These are phyloP conservation scores for Larix kaempferi DNA, from an alignment of 75 land plant species.

Conservation along the genomic window DNA sequence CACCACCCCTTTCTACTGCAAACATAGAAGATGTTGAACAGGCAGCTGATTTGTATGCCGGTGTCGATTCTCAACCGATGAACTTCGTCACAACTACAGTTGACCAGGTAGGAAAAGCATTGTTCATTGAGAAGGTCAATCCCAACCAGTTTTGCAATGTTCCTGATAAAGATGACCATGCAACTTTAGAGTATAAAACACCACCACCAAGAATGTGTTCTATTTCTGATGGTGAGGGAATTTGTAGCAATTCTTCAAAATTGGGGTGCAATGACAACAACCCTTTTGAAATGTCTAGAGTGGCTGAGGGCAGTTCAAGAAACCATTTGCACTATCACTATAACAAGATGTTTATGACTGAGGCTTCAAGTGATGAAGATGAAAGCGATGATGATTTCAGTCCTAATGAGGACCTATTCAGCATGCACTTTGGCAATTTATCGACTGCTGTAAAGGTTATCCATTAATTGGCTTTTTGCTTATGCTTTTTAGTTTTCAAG, in stretches of 20 bases:
- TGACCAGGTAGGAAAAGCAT: too few relatives aligned
- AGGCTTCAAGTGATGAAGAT: conserved; percentile 24
- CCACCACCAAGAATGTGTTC: not conserved
- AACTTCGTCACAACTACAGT: not conserved
- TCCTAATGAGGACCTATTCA: conserved; percentile 41
- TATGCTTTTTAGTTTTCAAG: not conserved
- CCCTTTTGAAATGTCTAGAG: not conserved
- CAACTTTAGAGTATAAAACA: not conserved
- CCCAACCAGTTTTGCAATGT: not conserved
- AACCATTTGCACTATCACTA: not conserved
- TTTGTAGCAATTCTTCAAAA: not conserved
- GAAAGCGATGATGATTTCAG: conserved; percentile 16
- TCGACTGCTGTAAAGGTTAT: conserved; percentile 41
- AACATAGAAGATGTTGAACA: conserved; percentile 5
- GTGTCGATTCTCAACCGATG: not conserved
- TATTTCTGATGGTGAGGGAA: not conserved
- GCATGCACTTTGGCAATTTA: conserved; percentile 40
- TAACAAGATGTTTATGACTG: conserved; percentile 1
- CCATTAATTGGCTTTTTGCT: not conserved
- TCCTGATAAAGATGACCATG: not conserved
- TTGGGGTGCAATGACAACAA: not conserved
- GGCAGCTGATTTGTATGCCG: not conserved
- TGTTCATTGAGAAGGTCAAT: not conserved
- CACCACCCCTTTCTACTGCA: conserved; percentile 2
- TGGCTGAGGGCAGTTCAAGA: not conserved